Conservation (phyloP, 805 yeast genomes). For the Kluyveromyces nonfermentans region DNA sequence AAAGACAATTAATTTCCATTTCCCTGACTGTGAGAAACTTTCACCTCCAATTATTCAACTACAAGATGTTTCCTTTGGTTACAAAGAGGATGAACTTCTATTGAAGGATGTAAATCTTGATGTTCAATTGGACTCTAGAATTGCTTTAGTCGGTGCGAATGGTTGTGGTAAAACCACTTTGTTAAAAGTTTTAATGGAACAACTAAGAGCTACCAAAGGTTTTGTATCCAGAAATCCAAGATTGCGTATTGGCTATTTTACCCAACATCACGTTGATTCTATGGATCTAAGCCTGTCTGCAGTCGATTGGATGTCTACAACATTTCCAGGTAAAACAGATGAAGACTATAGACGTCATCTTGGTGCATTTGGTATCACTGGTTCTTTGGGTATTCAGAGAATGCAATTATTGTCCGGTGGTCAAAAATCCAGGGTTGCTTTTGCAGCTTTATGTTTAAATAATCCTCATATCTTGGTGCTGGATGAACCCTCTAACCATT, state of each 20-base stretch:
- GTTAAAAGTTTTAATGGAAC: constrained; percentile 77
- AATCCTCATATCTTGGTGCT: constrained; percentile 86
- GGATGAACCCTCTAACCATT: constrained; percentile 97
- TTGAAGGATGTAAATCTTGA: constrained; percentile 76
- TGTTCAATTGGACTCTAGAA: constrained; percentile 87
- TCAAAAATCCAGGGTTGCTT: constrained; percentile 96
- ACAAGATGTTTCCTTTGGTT: constrained; percentile 81
- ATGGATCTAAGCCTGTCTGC: constrained; percentile 84
- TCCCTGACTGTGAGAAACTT: constrained; percentile 89
- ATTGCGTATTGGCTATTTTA: constrained; percentile 90
- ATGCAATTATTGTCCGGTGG: constrained; percentile 92
- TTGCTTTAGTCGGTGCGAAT: constrained; percentile 96
- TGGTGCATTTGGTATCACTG: constrained; percentile 96
- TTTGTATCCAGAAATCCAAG: constrained; percentile 72
- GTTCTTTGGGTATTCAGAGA: constrained; percentile 84
- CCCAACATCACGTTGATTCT: constrained; percentile 97
- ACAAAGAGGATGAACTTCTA: constrained; percentile 53
- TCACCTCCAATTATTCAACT: constrained; percentile 92
- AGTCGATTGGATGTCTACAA: constrained; percentile 85
- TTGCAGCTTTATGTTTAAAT: constrained; percentile 84
- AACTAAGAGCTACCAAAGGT: constrained; percentile 66
- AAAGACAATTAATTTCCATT: constrained; percentile 69
- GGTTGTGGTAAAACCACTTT: constrained; percentile 99
- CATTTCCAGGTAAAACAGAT: constrained; percentile 87
- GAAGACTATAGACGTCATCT: constrained; percentile 95